Evolutionary conservation across 305 asterid species (phyloP), one percentile per base, ranked within the genome.

Genomic region (Andrographis paniculata): DNA sequence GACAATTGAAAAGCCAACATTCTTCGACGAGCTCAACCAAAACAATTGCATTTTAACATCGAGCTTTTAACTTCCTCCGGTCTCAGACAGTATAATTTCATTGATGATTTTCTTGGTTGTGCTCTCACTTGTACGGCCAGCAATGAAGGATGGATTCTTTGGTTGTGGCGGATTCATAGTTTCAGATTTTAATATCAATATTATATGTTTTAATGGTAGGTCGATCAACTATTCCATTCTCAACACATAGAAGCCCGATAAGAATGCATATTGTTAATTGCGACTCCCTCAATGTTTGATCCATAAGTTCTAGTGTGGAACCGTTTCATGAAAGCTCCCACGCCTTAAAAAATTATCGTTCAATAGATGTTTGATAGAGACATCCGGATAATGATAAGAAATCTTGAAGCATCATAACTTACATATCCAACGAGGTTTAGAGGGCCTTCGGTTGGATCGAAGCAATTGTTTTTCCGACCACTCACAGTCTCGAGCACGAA

Each of bases 251-350:
- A 30, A 82, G 77, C 6, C 79, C 79, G 0, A 75, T 67, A 41
- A 77, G 74, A 9, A 79, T 56, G 42, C 74, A 73, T 64, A 67
- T 64, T 16, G 60, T 53, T 45, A 75, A 1, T 53, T 60, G 70
- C 3, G 66, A 51, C 44, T 51, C 47, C 10, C 38, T 58, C 9
- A 79, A 54, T 10, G 43, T 39, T n/a, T 69, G 73, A 73, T 84
- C 92, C 74, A 63, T 55, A 15, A 77, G 27, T 33, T 79, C 68
- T 23, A 60, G 1, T 5, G 70, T 62, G 35, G 42, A 31, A 36
- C 37, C 59, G 30, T 47, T 57, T 46, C 53, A 60, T 82, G 82
- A 77, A 23, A 62, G 64, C 52, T 77, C 74, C 87, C 95, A 84
- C 12, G 73, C 84, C 87, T n/a, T n/a, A n/a, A n/a, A n/a, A n/a